Base-by-base conservation (phyloP, 2,329 filamentous ascomycete genomes). In the Ceratocystis papillata region DNA sequence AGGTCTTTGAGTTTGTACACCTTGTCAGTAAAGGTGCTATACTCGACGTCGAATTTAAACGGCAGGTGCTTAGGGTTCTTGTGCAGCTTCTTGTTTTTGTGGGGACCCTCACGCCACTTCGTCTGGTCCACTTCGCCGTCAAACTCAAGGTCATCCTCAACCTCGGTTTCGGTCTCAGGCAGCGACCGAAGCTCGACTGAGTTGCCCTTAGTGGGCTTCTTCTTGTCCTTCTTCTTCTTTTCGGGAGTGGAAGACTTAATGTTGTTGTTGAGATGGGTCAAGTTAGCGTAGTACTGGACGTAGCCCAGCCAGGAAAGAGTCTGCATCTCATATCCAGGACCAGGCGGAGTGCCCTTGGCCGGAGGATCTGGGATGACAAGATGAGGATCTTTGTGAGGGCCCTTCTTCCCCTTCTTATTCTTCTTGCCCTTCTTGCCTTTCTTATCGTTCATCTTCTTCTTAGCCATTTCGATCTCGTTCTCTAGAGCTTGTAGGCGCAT, bases 261-360 rank as follows among this genome's bases (percentile, higher is more conserved):
- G 68, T 88, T 83, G 71, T 91, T 89, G 76, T 97, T 95, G 76
- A 96, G 87, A 67, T 84, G 78, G 0, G 93, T 97, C n/a, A 99
- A 78, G 74, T 99, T 99, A 68, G 93, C 91, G 75, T 85, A 96
- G 75, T 95, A 96, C 72, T 99, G 94, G 3, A 85, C 90, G 75
- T 90, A 96, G 4, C 89, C 85, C 2, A 87, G 80, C 69, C 92
- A 79, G 0, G 90, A 89, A 46, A 97, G 79, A 0, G 89, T 79
- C 73, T 99, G 94, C 6, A 88, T 85, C 22, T 87, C 90, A 75
- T 99, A 97, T 6, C 90, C 94, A 0, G 94, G 94, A 0, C 94
- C 94, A 0, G 93, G 93, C 5, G 84, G 84, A 6, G 87, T 77
- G 1, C 82, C 82, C 71, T 87, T 85, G 0, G 89, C 83, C 1